Base-by-base conservation (phyloP, 331 rosid species). In the Quercus tomentella region DNA sequence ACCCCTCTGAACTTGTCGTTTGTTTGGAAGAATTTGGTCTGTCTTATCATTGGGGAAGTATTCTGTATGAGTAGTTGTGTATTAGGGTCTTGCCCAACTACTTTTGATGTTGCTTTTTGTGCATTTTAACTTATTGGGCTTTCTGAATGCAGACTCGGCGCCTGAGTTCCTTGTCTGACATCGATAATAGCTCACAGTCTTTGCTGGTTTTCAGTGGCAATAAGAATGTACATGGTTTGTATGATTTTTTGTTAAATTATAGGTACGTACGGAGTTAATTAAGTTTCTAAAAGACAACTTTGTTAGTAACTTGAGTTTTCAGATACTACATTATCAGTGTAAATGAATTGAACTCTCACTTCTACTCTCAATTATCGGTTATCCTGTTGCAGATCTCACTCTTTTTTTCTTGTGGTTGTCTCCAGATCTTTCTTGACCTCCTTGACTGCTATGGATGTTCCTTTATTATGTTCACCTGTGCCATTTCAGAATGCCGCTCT, bases 401-500 rank as follows among this genome's bases (percentile, higher is more conserved):
- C 23, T 16, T 55, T 37, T 70, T 56, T 37, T 12, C 56, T 57
- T 78, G 56, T 81, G 72, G 20, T 75, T 81, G 55, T 70, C 22
- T 79, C 82, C 84, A 96, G 99, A 87, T 85, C 89, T 78, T 79
- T 91, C 84, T 82, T 92, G 89, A 82, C 94, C 82, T 77, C 88
- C 68, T 87, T 96, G 77, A 78, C 91, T 61, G 92, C 91, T 61
- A 77, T 84, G 86, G 99, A 96, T 56, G 97, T 90, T 70, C 98
- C 99, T 70, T 82, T 92, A 62, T 83, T 96, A 78, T 90, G 85
- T 78, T 93, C 99, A 31, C 92, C 97, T 21, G 85, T 90, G 68
- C 97, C 97, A 6, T 96, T 93, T 86, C 93, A 78, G 84, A 96
- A 87, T 84, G 92, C 97, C 74, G 86, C 99, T 63, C 43, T 88